A percentile compares a stretch with the other conserved stretches of the same genome.
These are phyloP conservation scores for Medicago ruthenica DNA, from an alignment of 306 rosid species.

Conservation along the genomic window DNA sequence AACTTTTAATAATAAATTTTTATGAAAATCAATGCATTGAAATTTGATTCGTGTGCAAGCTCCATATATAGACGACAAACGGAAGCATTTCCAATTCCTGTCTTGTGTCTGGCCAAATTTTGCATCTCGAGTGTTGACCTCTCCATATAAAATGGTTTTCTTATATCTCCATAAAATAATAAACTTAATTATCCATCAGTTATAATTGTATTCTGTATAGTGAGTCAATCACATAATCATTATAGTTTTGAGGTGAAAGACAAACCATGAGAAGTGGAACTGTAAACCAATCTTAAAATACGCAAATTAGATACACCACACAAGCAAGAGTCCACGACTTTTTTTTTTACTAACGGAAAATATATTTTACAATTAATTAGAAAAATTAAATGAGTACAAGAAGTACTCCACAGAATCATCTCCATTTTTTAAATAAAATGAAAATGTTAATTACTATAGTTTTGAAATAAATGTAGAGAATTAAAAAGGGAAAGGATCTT, in stretches of 20 bases:
- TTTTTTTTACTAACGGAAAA: no score
- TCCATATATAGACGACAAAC: conserved; percentile 25
- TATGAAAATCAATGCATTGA: no score
- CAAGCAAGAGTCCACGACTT: no score
- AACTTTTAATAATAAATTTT: no score
- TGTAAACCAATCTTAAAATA: conserved; percentile 1
- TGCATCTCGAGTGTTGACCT: conserved; percentile 64
- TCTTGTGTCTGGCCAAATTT: conserved; percentile 43
- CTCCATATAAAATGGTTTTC: neutral
- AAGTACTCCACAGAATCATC: no score
- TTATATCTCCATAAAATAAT: conserved; percentile 4
- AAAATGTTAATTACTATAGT: no score
- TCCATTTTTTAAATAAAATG: no score
- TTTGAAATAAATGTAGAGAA: no score
- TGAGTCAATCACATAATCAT: conserved; percentile 67
- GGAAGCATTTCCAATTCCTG: conserved; percentile 33
- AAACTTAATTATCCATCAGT: conserved; percentile 6
- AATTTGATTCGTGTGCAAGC: conserved; percentile 41
- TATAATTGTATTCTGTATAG: conserved; percentile 2
- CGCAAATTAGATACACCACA: no score
- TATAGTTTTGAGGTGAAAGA: conserved; percentile 58
- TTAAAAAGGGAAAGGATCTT: no score
- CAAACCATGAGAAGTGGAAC: conserved; percentile 45
- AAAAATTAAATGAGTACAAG: no score
- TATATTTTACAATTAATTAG: no score